Percentiles rank a stretch among this genome's conserved stretches.
Evolutionary conservation across 331 rosid genomes (phyloP).

Genomic region (Rosa hybrid): DNA sequence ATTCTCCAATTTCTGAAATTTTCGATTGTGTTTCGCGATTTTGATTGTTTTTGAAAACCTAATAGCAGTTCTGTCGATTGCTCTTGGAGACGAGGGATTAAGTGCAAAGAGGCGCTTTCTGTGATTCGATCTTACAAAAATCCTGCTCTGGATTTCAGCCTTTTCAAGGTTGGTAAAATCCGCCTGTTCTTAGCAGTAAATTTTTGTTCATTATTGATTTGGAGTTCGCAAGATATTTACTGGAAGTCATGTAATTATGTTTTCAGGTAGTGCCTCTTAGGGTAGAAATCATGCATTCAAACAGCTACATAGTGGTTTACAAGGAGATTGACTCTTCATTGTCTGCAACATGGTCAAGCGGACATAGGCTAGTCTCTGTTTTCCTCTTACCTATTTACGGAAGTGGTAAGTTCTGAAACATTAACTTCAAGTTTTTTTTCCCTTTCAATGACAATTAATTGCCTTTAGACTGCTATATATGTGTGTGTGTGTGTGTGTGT

Average conservation of each 20-base stretch:
- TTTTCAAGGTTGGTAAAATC: no score
- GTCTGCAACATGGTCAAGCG: not conserved
- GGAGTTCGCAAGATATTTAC: not conserved
- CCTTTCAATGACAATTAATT: not conserved
- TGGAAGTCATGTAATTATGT: not conserved
- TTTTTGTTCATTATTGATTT: not conserved
- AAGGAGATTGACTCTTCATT: not conserved
- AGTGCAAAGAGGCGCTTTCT: no score
- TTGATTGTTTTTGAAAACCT: no score
- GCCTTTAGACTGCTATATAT: no score
- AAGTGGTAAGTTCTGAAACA: slow-evolving; percentile 2
- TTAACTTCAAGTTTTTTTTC: not conserved
- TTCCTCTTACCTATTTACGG: not conserved
- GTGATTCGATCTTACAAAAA: no score
- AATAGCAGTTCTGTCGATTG: no score
- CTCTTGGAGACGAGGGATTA: no score
- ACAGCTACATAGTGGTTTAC: not conserved
- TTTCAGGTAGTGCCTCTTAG: not conserved
- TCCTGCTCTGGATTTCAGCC: no score
- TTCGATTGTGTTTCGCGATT: no score
- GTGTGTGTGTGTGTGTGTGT: no score
- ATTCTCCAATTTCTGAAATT: no score
- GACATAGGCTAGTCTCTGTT: not conserved
- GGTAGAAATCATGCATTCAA: not conserved
- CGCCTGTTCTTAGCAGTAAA: no score